phyloP scores from a whole-genome alignment of 345 rosid species.

The Bretschneidera sinensis region DNA sequence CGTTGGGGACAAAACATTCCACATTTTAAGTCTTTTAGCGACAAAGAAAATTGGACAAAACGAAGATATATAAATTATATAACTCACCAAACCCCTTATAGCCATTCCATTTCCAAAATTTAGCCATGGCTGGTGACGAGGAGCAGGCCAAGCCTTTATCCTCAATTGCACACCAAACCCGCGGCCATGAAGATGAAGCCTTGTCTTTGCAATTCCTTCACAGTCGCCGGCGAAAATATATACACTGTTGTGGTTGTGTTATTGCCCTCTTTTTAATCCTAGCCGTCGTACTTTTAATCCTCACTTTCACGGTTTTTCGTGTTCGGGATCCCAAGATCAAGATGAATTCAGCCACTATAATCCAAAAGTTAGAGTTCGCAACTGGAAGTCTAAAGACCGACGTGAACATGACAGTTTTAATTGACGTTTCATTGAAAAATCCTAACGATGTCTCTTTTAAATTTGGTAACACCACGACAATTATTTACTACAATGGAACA shows the following conservation, averaged over 20 bases:
- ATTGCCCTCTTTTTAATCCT: slow-evolving; percentile 27
- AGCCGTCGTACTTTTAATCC: slow-evolving; percentile 20
- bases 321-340: slow-evolving; percentile 31
- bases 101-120: background rate
- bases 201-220: background rate
- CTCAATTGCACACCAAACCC: slow-evolving; percentile 4
- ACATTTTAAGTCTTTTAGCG: background rate
- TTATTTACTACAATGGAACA: slow-evolving; percentile 17
- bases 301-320: slow-evolving; percentile 29
- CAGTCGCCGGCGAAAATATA: slow-evolving; percentile 15
- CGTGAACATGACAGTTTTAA: slow-evolving; percentile 29
- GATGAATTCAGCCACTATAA: slow-evolving; percentile 14
- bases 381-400: slow-evolving; percentile 4
- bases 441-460: slow-evolving; percentile 40
- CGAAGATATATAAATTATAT: background rate
- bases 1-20: background rate
- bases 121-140: slow-evolving; percentile 14
- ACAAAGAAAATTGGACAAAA: background rate
- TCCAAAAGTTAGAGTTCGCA: background rate
- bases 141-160: slow-evolving; percentile 35
- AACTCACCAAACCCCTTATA: no score
- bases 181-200: slow-evolving; percentile 21
- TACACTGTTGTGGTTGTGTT: slow-evolving; percentile 37
- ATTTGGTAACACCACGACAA: slow-evolving; percentile 21
- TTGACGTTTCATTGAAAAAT: slow-evolving; percentile 35